Evolutionary conservation across 2,329 filamentous ascomycete genomes (phyloP), one percentile per base, ranked within the genome.

Genomic region (Ascomycota sp.): DNA sequence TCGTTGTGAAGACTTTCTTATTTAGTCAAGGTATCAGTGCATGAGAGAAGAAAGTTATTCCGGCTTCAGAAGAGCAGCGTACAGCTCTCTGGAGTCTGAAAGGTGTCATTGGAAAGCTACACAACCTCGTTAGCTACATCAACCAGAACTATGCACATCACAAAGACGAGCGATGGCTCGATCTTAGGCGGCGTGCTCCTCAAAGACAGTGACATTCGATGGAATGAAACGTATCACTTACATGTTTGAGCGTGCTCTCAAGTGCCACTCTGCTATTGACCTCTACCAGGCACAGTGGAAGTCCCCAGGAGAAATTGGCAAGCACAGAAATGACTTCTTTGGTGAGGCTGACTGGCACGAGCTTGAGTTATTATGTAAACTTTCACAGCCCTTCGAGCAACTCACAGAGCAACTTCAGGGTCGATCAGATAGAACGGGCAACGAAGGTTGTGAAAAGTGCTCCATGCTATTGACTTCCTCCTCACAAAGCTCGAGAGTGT

Each of bases 381-480:
- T 25, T n/a, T 17, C 29, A 19, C 31, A 32, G 13, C 31, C 31
- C 20, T 32, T 32, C 22, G 31, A 32, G 13, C 31, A 25, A 23
- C 31, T 32, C 26, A 32, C 31, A 20, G 29, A 32, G 31, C 31
- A 27, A 25, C 27, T 32, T 11, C 31, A 32, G 21, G 10, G 31
- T 21, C 31, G 31, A 1, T 15, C 15, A 26, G 27, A 30, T 13
- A 10, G 31, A 13, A 12, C 23, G 28, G 32, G 19, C 11, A 27
- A 23, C 10, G 21, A 23, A 23, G 21, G 21, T 10, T 23, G 21
- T 23, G 21, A 10, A 7, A 23, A 23, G 21, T 23, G 21, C 21
- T 23, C 21, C 10, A 23, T 23, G 21, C 21, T 10, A 23, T 23
- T 7, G 21, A 23, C 21, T 23, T 23, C 21, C 21, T 23, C 7